A percentile compares a stretch with the other conserved stretches of the same genome.
Evolutionary conservation across 768 basidiomycete species (phyloP).

Genomic region (Lyophyllum shimeji): DNA sequence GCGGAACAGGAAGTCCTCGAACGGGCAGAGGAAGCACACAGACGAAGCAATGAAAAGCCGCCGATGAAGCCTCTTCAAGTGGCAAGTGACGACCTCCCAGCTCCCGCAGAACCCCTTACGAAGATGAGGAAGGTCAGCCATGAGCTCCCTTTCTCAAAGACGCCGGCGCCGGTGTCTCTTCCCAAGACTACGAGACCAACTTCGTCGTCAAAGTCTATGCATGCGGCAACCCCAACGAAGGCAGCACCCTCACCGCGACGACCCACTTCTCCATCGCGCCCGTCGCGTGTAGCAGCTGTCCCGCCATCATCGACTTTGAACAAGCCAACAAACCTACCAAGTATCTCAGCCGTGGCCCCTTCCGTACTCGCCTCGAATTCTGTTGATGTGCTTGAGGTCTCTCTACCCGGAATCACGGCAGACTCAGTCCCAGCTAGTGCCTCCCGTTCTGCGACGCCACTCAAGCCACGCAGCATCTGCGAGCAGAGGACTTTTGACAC

Average conservation of each 20-base stretch:
- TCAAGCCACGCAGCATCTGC: background rate
- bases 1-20: slow-evolving; percentile 22
- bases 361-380: background rate
- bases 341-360: background rate
- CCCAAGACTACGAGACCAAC: background rate
- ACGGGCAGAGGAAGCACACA: slow-evolving; percentile 6
- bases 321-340: background rate
- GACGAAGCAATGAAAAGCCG: background rate
- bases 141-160: slow-evolving; percentile 8
- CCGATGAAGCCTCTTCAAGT: background rate
- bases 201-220: background rate
- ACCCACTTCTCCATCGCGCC: background rate
- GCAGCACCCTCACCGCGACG: background rate
- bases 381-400: background rate
- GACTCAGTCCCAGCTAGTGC: background rate
- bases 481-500: background rate
- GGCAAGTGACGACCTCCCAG: background rate
- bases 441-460: background rate
- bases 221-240: background rate
- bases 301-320: background rate
- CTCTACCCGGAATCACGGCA: background rate
- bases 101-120: slow-evolving; percentile 1
- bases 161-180: background rate
- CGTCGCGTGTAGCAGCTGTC: background rate
- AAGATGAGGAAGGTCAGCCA: slow-evolving; percentile 15